Conservation (phyloP, 768 basidiomycete genomes). For the Leccinum barrowsii region DNA sequence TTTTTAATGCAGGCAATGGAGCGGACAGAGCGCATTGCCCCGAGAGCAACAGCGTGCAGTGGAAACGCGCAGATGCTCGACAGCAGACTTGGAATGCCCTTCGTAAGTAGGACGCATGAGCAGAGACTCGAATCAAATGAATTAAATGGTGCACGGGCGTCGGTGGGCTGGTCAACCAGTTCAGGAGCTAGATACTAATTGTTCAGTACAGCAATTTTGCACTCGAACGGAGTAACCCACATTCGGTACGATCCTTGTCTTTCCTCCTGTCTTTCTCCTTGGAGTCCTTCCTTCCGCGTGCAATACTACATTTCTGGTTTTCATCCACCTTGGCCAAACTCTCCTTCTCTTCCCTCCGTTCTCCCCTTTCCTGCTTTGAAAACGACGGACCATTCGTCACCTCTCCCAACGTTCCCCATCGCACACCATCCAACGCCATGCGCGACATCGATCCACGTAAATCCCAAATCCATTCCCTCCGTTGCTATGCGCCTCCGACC, state of each 20-base stretch:
- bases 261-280: constrained; percentile 45
- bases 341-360: constrained; percentile 11
- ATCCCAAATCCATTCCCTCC: constrained; percentile 54
- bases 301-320: constrained; percentile 53
- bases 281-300: constrained; percentile 70
- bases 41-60: constrained; percentile 1
- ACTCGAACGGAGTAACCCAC: constrained; percentile 8
- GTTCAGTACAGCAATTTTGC: constrained; percentile 3
- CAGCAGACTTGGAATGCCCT: constrained; percentile 14
- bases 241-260: constrained; percentile 36
- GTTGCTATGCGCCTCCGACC: constrained; percentile 31
- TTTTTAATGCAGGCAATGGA: no score
- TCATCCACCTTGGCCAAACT: constrained; percentile 39
- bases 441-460: constrained; percentile 67
- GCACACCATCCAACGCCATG: constrained; percentile 51
- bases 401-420: constrained; percentile 55
- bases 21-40: no score
- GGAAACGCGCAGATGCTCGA: constrained; percentile 13
- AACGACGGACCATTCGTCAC: constrained; percentile 51
- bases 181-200: constrained; percentile 40
- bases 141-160: constrained; percentile 53
- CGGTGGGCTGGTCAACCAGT: constrained; percentile 30
- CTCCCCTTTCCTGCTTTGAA: constrained; percentile 29
- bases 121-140: constrained; percentile 52
- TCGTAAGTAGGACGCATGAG: constrained; percentile 24